Percentiles rank a stretch among this genome's conserved stretches.
phyloP scores from a whole-genome alignment of 441 rosid species.

The Mallotus japonicus region DNA sequence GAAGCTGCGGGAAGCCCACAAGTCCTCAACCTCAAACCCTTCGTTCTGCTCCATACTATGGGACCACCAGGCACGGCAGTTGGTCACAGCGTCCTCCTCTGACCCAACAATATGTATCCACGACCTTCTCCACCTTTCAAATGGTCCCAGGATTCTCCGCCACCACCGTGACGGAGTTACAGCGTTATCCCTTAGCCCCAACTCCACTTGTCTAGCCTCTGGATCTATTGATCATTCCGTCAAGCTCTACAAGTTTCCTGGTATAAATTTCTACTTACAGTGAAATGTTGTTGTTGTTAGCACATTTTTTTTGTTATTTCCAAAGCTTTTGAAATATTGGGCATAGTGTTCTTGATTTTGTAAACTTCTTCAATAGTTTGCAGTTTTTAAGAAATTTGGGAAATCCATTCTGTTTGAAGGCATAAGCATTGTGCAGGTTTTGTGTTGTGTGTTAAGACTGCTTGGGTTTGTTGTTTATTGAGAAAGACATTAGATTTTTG shows the following conservation, averaged over 20 bases:
- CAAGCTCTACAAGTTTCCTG: slow-evolving; percentile 92
- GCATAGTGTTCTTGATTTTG: not conserved
- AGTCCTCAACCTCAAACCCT: slow-evolving; percentile 27
- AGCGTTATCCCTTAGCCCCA: slow-evolving; percentile 74
- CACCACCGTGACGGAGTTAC: slow-evolving; percentile 97
- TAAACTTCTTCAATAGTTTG: too few species aligned
- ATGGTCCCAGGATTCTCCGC: slow-evolving; percentile 61
- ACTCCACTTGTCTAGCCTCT: slow-evolving; percentile 90
- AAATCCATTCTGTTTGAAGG: too few species aligned
- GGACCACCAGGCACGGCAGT: slow-evolving; percentile 71
- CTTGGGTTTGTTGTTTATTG: too few species aligned
- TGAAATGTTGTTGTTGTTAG: not conserved
- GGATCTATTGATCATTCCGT: slow-evolving; percentile 93
- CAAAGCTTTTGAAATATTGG: not conserved
- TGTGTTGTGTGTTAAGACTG: too few species aligned
- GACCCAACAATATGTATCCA: slow-evolving; percentile 70
- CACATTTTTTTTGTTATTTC: too few species aligned
- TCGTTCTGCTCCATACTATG: slow-evolving; percentile 87
- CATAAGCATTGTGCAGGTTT: too few species aligned
- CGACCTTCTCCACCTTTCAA: slow-evolving; percentile 63
- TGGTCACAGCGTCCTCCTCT: slow-evolving; percentile 85
- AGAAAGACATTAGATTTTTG: too few species aligned
- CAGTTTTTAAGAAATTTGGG: too few species aligned
- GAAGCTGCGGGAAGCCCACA: slow-evolving; percentile 87
- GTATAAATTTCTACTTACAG: slow-evolving; percentile 28